phyloP scores from a whole-genome alignment of 768 basidiomycete species.

The Tricholoma flavovirens region DNA sequence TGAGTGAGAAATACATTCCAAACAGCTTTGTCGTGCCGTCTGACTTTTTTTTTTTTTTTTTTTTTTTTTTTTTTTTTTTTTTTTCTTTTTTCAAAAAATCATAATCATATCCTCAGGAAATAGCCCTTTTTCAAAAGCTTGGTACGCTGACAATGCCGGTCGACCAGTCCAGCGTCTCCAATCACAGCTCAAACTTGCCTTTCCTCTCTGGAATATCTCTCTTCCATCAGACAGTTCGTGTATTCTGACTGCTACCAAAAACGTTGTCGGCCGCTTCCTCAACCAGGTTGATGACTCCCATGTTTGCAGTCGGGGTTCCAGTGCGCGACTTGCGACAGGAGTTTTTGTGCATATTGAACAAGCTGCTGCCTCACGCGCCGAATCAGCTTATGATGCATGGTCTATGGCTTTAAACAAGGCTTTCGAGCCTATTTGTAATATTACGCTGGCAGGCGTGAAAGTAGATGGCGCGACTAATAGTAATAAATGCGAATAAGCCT shows the following conservation, averaged over 20 bases:
- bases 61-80: too few species aligned
- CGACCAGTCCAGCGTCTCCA: slow-evolving; percentile 34
- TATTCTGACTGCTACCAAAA: slow-evolving; percentile 36
- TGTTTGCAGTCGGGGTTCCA: slow-evolving; percentile 27
- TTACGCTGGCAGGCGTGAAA: neutral
- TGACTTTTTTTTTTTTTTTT: too few species aligned
- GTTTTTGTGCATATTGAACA: slow-evolving; percentile 42
- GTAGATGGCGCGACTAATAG: too few species aligned
- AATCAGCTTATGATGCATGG: slow-evolving; percentile 28
- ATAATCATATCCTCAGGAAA: slow-evolving; percentile 11
- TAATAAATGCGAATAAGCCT: too few species aligned
- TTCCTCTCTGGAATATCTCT: slow-evolving; percentile 33
- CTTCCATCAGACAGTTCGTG: slow-evolving; percentile 38
- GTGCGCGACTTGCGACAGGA: slow-evolving; percentile 23
- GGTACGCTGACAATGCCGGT: slow-evolving; percentile 32
- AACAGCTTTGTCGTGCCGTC: too few species aligned
- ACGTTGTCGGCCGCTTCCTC: slow-evolving; percentile 39
- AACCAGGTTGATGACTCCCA: slow-evolving; percentile 27
- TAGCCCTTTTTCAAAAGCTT: slow-evolving; percentile 21
- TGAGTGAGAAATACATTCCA: slow-evolving; percentile 15
- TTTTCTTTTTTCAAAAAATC: too few species aligned
- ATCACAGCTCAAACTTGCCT: slow-evolving; percentile 20
- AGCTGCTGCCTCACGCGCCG: slow-evolving; percentile 17
- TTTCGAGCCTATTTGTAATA: slow-evolving; percentile 15
- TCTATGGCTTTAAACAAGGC: slow-evolving; percentile 25